A percentile compares a stretch with the other conserved stretches of the same genome.
Evolutionary conservation across 495 filamentous ascomycete species (phyloP).

Genomic region (Cercophora samala): DNA sequence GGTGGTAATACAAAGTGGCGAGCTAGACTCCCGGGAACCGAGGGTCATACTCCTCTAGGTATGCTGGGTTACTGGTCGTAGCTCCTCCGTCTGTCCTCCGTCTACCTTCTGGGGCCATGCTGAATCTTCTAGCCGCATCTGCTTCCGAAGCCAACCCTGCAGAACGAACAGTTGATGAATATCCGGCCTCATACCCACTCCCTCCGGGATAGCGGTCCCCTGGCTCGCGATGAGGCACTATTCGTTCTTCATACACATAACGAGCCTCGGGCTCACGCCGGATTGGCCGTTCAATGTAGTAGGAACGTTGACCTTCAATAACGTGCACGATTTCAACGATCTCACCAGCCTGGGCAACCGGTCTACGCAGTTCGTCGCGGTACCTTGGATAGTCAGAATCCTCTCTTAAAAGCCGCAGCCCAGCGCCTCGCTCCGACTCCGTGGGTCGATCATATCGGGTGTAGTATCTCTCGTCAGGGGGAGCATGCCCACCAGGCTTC

Average conservation of each 20-base stretch:
- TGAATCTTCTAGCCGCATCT: background rate
- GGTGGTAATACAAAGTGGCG: background rate
- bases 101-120: conserved; percentile 1
- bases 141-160: background rate
- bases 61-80: conserved; percentile 17
- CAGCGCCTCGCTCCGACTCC: background rate
- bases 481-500: conserved; percentile 9
- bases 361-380: conserved; percentile 30
- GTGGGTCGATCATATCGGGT: conserved; percentile 10
- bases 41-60: conserved; percentile 45
- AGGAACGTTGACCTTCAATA: conserved; percentile 38
- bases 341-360: conserved; percentile 30
- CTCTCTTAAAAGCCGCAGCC: background rate
- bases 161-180: background rate
- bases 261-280: conserved; percentile 28
- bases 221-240: conserved; percentile 8
- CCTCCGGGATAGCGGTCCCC: conserved; percentile 11
- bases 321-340: conserved; percentile 46
- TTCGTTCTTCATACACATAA: conserved; percentile 21
- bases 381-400: conserved; percentile 37
- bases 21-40: conserved; percentile 25
- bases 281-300: conserved; percentile 45
- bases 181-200: background rate
- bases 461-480: conserved; percentile 14
- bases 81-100: conserved; percentile 19